A percentile compares a stretch with the other conserved stretches of the same genome.
Conservation (phyloP, 441 rosid species). For the Croton setiger region DNA sequence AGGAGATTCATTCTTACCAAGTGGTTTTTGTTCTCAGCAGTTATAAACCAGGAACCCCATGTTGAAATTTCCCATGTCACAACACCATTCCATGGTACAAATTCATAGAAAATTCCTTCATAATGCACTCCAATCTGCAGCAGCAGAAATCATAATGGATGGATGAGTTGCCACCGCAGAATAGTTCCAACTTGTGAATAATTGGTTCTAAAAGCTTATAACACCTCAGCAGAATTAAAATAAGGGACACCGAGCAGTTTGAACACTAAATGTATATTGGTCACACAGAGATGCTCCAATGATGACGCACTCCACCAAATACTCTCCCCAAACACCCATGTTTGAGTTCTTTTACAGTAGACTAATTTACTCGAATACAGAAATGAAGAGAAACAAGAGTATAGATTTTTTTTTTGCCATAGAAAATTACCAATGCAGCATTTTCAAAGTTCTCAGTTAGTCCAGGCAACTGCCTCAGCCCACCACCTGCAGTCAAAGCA, state of each 20-base stretch:
- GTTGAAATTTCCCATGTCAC: conserved; percentile 70
- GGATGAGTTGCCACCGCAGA: neutral
- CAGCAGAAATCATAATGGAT: neutral
- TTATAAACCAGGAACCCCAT: conserved; percentile 87
- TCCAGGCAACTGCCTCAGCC: conserved; percentile 86
- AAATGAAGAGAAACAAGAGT: neutral
- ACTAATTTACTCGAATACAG: neutral
- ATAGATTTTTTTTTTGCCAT: neutral
- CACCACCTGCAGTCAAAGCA: conserved; percentile 89
- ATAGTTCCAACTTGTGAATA: neutral
- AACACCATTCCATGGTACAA: conserved; percentile 91
- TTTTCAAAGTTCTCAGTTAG: conserved; percentile 67
- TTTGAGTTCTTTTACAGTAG: neutral
- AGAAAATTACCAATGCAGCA: conserved; percentile 77
- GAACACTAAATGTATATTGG: neutral
- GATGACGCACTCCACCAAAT: neutral
- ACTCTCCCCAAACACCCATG: neutral
- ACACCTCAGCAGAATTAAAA: neutral
- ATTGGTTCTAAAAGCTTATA: neutral
- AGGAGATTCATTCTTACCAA: conserved; percentile 39
- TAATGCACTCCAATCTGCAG: conserved; percentile 89
- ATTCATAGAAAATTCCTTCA: conserved; percentile 73
- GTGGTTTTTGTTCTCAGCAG: conserved; percentile 73
- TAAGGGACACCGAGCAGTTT: conserved; percentile 1
- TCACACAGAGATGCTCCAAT: neutral